These are phyloP conservation scores for Cubamyces sp. DNA, from an alignment of 768 basidiomycete genomes.

Conservation along the genomic window DNA sequence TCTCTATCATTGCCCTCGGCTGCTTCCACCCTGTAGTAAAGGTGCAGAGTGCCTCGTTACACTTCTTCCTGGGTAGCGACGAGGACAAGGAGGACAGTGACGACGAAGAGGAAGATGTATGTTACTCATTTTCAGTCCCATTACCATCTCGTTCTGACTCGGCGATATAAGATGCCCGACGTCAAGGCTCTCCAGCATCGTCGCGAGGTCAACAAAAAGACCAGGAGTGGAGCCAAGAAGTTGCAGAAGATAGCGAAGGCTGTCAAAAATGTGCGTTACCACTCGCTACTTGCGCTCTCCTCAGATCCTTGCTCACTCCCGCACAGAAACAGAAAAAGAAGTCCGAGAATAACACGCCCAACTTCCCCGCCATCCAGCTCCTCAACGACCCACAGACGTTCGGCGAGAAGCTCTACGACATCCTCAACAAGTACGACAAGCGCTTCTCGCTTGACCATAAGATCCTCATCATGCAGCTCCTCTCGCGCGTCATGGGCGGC, in stretches of 20 bases:
- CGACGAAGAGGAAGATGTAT: conserved; percentile 58
- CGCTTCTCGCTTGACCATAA: conserved; percentile 97
- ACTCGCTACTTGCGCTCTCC: background rate
- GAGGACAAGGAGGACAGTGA: conserved; percentile 75
- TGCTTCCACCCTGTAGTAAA: conserved; percentile 94
- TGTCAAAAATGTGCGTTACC: conserved; percentile 66
- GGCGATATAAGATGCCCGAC: conserved; percentile 54
- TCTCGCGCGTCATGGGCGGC: conserved; percentile 89
- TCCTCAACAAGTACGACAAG: conserved; percentile 84
- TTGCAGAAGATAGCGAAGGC: conserved; percentile 70
- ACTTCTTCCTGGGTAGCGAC: conserved; percentile 95
- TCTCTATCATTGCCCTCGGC: conserved; percentile 88
- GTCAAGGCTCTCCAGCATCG: conserved; percentile 80
- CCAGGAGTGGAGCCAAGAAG: conserved; percentile 80
- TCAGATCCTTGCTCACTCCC: background rate
- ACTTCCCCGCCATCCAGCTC: conserved; percentile 92
- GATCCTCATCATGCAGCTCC: conserved; percentile 94
- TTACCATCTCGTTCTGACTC: background rate
- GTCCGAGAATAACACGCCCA: conserved; percentile 46
- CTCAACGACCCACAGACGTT: conserved; percentile 96
- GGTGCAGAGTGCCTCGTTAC: conserved; percentile 91
- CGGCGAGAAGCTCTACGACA: conserved; percentile 89
- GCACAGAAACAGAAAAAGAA: conserved; percentile 40
- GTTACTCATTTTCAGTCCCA: background rate
- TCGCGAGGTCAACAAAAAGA: conserved; percentile 93